Evolutionary conservation across 2,329 filamentous ascomycete species (phyloP).

Genomic region (Hymenoscyphus fructigenus): DNA sequence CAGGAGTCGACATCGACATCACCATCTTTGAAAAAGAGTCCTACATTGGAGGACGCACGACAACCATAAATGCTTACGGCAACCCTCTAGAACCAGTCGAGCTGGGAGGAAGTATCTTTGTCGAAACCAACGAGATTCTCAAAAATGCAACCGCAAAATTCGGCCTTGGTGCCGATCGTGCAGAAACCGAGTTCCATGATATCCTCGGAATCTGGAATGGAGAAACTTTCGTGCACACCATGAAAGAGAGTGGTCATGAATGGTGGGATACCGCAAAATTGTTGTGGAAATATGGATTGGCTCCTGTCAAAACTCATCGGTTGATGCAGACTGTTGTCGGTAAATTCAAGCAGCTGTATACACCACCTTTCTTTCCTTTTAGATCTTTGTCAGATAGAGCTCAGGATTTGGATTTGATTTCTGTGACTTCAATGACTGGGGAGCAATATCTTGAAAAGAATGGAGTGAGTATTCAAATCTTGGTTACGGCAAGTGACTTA

Average conservation of each 20-base stretch:
- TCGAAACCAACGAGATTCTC: conserved; percentile 79
- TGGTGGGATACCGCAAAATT: conserved; percentile 84
- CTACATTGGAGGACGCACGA: conserved; percentile 81
- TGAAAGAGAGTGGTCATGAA: conserved; percentile 56
- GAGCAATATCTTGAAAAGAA: conserved; percentile 68
- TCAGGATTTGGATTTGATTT: conserved; percentile 64
- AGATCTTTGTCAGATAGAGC: conserved; percentile 68
- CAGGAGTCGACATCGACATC: conserved; percentile 65
- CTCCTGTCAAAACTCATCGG: conserved; percentile 70
- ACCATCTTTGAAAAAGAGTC: conserved; percentile 81
- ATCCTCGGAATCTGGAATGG: conserved; percentile 85
- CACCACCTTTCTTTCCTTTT: conserved; percentile 82
- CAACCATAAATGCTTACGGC: conserved; percentile 76
- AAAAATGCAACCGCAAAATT: conserved; percentile 70
- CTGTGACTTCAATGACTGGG: conserved; percentile 69
- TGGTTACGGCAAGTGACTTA: not conserved
- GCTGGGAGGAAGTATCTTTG: conserved; percentile 89
- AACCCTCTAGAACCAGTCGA: conserved; percentile 71
- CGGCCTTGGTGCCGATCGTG: conserved; percentile 56
- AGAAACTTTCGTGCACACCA: conserved; percentile 65
- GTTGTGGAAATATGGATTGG: conserved; percentile 80
- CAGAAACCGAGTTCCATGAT: conserved; percentile 43
- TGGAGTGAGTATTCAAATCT: conserved; percentile 42
- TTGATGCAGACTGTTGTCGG: conserved; percentile 70
- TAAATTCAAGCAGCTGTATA: conserved; percentile 78